Evolutionary conservation across 345 rosid genomes (phyloP).

Genomic region (Trapa bicornis): DNA sequence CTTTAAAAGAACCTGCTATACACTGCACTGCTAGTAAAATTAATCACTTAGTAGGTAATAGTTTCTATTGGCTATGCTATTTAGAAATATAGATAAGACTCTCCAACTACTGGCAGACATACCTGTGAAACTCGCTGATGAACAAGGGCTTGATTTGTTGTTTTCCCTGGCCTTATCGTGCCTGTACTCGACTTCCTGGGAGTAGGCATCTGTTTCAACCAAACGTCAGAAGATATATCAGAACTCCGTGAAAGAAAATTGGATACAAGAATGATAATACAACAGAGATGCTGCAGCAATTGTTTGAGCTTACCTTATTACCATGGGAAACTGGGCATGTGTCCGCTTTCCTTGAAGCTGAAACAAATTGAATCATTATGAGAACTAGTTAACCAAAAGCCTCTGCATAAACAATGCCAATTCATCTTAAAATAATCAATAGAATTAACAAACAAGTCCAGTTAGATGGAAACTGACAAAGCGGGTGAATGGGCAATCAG

Average conservation of each 20-base stretch:
- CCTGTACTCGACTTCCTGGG: slow-evolving; percentile 38
- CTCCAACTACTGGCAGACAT: slow-evolving; percentile 10
- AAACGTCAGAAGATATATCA: slow-evolving; percentile 6
- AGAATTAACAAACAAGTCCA: neutral
- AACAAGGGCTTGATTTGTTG: slow-evolving; percentile 33
- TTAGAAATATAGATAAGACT: neutral
- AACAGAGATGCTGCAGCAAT: neutral
- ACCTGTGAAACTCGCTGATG: slow-evolving; percentile 29
- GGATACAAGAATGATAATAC: neutral
- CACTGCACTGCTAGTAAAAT: too few species aligned
- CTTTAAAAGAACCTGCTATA: neutral
- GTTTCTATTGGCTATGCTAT: neutral
- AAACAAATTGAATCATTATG: slow-evolving; percentile 8
- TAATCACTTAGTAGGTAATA: neutral
- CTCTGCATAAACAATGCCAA: neutral
- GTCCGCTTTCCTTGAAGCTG: slow-evolving; percentile 36
- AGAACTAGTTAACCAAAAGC: neutral
- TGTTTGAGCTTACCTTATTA: slow-evolving; percentile 34
- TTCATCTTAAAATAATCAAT: neutral
- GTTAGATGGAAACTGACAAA: neutral
- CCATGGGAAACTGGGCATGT: slow-evolving; percentile 13
- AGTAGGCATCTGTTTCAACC: slow-evolving; percentile 35
- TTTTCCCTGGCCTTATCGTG: slow-evolving; percentile 30
- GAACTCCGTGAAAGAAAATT: neutral
- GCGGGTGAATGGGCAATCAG: neutral